These are phyloP conservation scores for Drechslerella dactyloides DNA, from an alignment of 2,329 filamentous ascomycete genomes.

Conservation along the genomic window DNA sequence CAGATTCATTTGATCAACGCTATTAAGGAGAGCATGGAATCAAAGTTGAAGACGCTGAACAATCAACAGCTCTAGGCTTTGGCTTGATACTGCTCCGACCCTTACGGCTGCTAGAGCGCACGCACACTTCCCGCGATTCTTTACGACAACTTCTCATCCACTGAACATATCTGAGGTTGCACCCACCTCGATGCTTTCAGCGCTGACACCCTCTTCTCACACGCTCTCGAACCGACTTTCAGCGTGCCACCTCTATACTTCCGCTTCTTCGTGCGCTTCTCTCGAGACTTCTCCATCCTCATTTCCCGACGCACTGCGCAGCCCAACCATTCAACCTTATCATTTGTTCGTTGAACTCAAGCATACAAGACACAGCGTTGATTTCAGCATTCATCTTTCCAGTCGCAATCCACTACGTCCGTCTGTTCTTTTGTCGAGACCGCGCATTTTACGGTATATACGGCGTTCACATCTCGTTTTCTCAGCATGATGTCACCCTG, in stretches of 20 bases:
- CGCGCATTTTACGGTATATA: constrained; percentile 6
- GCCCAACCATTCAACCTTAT: not conserved
- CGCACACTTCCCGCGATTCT: too few species aligned
- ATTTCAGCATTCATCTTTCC: not conserved
- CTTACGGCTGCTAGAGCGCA: not conserved
- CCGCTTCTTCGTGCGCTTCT: not conserved
- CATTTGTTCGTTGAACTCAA: not conserved
- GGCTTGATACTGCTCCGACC: not conserved
- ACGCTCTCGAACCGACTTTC: not conserved
- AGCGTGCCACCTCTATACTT: not conserved
- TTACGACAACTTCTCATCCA: too few species aligned
- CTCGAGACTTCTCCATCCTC: not conserved
- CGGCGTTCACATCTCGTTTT: not conserved
- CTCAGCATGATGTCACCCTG: not conserved
- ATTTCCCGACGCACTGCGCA: not conserved
- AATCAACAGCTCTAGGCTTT: not conserved
- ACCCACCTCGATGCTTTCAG: not conserved
- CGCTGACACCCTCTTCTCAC: too few species aligned
- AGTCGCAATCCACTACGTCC: not conserved
- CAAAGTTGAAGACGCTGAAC: constrained; percentile 19
- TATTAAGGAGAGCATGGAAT: constrained; percentile 38
- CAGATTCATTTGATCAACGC: constrained; percentile 37
- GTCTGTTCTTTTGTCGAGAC: not conserved
- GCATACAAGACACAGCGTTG: not conserved
- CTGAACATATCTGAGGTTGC: not conserved